Percentiles rank a stretch among this genome's conserved stretches.
Conservation (phyloP, 129 eudicot genomes). For the Helichrysum umbraculigerum region DNA sequence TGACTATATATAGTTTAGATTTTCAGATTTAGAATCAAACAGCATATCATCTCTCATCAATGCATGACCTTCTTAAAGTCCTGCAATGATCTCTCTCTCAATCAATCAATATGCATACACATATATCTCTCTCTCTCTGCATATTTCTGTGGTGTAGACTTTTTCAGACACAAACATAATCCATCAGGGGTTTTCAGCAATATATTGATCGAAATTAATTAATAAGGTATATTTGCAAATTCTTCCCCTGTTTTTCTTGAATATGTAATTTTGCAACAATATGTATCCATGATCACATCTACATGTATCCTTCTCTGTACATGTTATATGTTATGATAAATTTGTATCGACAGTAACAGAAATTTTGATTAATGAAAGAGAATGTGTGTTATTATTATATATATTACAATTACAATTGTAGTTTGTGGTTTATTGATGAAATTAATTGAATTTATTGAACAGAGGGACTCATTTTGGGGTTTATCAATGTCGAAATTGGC, state of each 20-base stretch:
- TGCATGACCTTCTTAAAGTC: conserved; percentile 6
- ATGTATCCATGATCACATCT: conserved; percentile 17
- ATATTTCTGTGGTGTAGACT: conserved; percentile 16
- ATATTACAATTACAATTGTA: neutral
- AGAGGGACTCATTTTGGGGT: conserved; percentile 19
- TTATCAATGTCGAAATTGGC: neutral
- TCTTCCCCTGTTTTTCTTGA: conserved; percentile 12
- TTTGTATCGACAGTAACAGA: neutral
- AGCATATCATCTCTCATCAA: conserved; percentile 3
- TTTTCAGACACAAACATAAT: conserved; percentile 17
- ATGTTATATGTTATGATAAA: neutral
- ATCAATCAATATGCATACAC: too few species aligned
- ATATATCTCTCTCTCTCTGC: neutral
- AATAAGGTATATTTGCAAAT: conserved; percentile 27
- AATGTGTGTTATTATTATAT: neutral
- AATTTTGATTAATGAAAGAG: neutral
- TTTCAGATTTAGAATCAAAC: neutral
- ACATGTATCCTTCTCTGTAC: neutral
- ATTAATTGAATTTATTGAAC: conserved; percentile 1
- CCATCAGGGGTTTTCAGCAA: conserved; percentile 20
- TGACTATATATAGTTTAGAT: neutral
- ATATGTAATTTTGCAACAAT: neutral
- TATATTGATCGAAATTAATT: conserved; percentile 13
- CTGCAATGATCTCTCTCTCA: conserved; percentile 1
- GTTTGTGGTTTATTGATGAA: neutral